Conservation (phyloP, 2,329 filamentous ascomycete genomes). For the Calonectria hongkongensis region DNA sequence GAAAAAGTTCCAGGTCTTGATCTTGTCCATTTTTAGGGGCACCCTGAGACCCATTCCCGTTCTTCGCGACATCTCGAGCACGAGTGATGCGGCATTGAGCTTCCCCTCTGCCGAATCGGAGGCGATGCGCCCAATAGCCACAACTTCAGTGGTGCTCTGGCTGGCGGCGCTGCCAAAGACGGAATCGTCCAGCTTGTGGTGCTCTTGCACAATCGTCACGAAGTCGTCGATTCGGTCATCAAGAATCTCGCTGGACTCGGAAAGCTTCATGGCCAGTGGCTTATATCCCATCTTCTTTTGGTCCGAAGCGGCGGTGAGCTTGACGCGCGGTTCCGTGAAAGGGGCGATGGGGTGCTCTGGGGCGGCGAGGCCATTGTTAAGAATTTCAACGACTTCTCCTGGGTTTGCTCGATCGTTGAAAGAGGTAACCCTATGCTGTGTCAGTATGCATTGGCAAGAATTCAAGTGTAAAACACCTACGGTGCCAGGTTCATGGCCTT, state of each 20-base stretch:
- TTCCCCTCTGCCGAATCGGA: slow-evolving; percentile 91
- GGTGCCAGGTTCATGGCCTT: slow-evolving; percentile 55
- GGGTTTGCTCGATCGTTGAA: slow-evolving; percentile 87
- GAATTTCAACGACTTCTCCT: slow-evolving; percentile 87
- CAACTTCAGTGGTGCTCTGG: slow-evolving; percentile 89
- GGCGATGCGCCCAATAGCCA: slow-evolving; percentile 93
- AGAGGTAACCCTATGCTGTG: slow-evolving; percentile 52
- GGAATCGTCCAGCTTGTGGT: slow-evolving; percentile 84
- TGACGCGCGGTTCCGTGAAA: slow-evolving; percentile 85
- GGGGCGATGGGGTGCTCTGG: slow-evolving; percentile 83
- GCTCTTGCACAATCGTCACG: slow-evolving; percentile 80
- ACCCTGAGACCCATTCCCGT: slow-evolving; percentile 89
- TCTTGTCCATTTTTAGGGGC: slow-evolving; percentile 83
- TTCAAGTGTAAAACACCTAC: slow-evolving; percentile 48
- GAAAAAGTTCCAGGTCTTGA: slow-evolving; percentile 87
- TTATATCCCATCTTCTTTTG: slow-evolving; percentile 94
- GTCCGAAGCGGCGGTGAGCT: slow-evolving; percentile 89
- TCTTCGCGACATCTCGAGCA: slow-evolving; percentile 90
- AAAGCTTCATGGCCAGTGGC: slow-evolving; percentile 94
- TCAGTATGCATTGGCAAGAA: slow-evolving; percentile 19
- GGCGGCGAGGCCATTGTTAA: slow-evolving; percentile 84
- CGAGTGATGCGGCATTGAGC: slow-evolving; percentile 88
- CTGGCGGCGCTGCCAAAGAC: slow-evolving; percentile 91
- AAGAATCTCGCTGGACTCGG: slow-evolving; percentile 92
- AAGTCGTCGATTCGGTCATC: slow-evolving; percentile 98